Conservation (phyloP, 495 filamentous ascomycete genomes). For the Astrothelium subdiscretum region DNA sequence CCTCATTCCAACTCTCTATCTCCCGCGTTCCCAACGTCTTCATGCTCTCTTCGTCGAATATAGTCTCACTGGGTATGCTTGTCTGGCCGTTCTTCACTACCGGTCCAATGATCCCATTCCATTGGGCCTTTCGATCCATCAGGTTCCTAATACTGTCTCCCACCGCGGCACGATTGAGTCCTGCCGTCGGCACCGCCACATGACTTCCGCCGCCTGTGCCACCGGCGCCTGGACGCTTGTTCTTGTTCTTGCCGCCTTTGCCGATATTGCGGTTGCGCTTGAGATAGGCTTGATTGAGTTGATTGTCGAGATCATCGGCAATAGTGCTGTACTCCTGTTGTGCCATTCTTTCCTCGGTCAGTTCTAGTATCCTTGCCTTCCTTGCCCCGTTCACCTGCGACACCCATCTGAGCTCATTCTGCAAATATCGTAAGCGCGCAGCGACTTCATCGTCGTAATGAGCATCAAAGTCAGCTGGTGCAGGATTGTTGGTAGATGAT, state of each 20-base stretch:
- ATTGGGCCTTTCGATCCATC: slow-evolving; percentile 78
- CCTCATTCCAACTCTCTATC: slow-evolving; percentile 65
- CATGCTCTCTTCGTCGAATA: slow-evolving; percentile 54
- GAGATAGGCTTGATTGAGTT: slow-evolving; percentile 89
- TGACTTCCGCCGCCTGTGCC: slow-evolving; percentile 45
- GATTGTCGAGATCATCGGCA: slow-evolving; percentile 87
- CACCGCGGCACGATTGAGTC: slow-evolving; percentile 65
- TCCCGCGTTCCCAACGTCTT: slow-evolving; percentile 47
- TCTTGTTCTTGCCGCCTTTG: slow-evolving; percentile 70
- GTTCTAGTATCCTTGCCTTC: slow-evolving; percentile 71
- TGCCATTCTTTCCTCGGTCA: slow-evolving; percentile 83
- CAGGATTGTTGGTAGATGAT: slow-evolving; percentile 40
- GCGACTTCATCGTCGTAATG: slow-evolving; percentile 92
- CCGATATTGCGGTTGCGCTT: slow-evolving; percentile 92
- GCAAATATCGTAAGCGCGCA: slow-evolving; percentile 73
- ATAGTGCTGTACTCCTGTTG: slow-evolving; percentile 94
- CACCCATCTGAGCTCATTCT: slow-evolving; percentile 67
- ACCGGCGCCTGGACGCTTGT: slow-evolving; percentile 65
- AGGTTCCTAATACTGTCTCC: slow-evolving; percentile 79
- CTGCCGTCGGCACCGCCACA: slow-evolving; percentile 28
- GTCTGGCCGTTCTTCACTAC: slow-evolving; percentile 71
- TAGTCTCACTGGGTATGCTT: slow-evolving; percentile 44
- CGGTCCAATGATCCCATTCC: slow-evolving; percentile 76
- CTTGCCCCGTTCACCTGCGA: slow-evolving; percentile 78
- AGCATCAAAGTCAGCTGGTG: slow-evolving; percentile 62